Conservation (phyloP, 106 monocot genomes). For the Dendrobium officinale region DNA sequence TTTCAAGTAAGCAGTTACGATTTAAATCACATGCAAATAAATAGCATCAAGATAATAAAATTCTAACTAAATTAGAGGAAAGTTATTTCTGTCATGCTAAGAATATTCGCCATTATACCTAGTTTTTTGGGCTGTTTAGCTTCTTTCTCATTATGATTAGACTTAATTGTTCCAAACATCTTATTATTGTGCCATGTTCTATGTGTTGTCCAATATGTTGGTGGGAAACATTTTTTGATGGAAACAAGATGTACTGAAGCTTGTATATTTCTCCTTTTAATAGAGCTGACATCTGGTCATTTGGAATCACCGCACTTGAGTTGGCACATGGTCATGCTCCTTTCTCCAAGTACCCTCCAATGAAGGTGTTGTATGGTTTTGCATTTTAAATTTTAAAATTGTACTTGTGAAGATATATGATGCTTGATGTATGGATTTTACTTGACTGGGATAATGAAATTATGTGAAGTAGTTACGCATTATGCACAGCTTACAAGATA, state of each 20-base stretch:
- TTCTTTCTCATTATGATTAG: neutral
- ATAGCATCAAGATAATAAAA: neutral
- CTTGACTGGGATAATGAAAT: neutral
- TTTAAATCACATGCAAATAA: neutral
- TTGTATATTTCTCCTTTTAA: neutral
- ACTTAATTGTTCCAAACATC: neutral
- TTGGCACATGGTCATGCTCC: constrained; percentile 55
- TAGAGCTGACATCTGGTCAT: constrained; percentile 64
- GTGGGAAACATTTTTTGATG: neutral
- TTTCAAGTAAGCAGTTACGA: constrained; percentile 62
- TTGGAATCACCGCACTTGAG: constrained; percentile 61
- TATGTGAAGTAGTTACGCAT: neutral
- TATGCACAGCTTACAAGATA: neutral
- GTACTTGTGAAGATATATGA: neutral
- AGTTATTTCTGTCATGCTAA: neutral
- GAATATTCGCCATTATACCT: neutral
- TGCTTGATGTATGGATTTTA: constrained; percentile 1
- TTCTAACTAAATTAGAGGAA: neutral
- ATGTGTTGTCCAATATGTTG: neutral
- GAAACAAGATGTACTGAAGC: neutral
- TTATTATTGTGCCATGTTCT: neutral
- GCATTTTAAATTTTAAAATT: neutral
- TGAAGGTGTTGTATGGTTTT: constrained; percentile 49
- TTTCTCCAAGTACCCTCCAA: constrained; percentile 75
- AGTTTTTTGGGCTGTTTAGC: neutral